Conservation (phyloP, 257 asterid genomes). For the Solanum tacnaense region DNA sequence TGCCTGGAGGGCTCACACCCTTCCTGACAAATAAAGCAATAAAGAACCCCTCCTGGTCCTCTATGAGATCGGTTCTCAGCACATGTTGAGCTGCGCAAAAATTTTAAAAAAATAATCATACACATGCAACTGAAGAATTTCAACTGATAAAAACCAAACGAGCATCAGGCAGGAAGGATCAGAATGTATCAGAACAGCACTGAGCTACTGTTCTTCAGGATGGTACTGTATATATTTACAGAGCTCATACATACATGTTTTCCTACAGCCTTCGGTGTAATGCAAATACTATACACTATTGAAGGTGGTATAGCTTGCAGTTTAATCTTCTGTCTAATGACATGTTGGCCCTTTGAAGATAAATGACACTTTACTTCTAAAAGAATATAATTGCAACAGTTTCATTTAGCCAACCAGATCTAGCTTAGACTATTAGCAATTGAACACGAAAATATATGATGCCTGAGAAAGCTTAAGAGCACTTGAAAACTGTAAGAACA, state of each 20-base stretch:
- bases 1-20: neutral
- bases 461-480: neutral
- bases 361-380: neutral
- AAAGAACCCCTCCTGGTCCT: conserved; percentile 87
- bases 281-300: neutral
- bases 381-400: neutral
- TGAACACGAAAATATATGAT: neutral
- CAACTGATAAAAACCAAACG: neutral
- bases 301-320: neutral
- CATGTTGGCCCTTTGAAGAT: neutral
- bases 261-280: neutral
- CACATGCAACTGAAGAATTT: neutral
- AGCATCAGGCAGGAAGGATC: neutral
- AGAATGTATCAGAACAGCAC: neutral
- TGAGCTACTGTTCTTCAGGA: neutral
- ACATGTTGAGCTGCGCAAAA: conserved; percentile 47
- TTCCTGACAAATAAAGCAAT: conserved; percentile 58
- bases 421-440: neutral
- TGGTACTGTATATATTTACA: neutral
- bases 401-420: neutral
- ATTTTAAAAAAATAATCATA: neutral
- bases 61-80: conserved; percentile 46
- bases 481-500: neutral
- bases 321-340: neutral
- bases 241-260: neutral